Conservation (phyloP, 352 stramenopile species). For the Plasmopara viticola region DNA sequence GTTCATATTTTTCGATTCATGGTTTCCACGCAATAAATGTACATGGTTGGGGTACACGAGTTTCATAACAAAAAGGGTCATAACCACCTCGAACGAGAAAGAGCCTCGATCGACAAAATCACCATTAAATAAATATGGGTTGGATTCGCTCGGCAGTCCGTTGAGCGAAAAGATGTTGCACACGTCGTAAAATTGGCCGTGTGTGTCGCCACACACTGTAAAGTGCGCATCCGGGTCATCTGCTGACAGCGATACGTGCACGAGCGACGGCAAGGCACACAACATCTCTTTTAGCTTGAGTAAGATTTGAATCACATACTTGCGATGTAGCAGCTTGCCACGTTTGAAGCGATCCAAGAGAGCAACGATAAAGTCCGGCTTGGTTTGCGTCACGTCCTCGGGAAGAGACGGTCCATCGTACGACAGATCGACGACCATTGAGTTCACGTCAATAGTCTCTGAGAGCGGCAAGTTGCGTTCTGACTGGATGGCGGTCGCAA, state of each 20-base stretch:
- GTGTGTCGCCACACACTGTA: conserved; percentile 97
- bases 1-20: conserved; percentile 99
- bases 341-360: conserved; percentile 95
- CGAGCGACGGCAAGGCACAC: conserved; percentile 85
- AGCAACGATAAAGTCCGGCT: conserved; percentile 84
- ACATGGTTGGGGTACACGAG: conserved; percentile 90
- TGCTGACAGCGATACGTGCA: conserved; percentile 63
- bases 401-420: conserved; percentile 78
- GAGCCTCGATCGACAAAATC: conserved; percentile 99
- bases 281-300: conserved; percentile 90
- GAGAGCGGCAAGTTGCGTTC: conserved; percentile 91
- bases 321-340: conserved; percentile 96
- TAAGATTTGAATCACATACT: conserved; percentile 96
- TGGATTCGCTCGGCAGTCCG: conserved; percentile 90
- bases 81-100: conserved; percentile 98
- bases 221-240: conserved; percentile 69
- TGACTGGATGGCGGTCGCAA: conserved; percentile 94
- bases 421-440: conserved; percentile 67
- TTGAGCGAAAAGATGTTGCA: conserved; percentile 99
- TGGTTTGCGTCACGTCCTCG: conserved; percentile 43
- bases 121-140: conserved; percentile 99
- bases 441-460: conserved; percentile 88
- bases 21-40: conserved; percentile 94
- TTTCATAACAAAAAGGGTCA: conserved; percentile 97
- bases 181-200: conserved; percentile 99